Evolutionary conservation across 108 stramenopile species (phyloP).

Genomic region (Nitzschia sp.): DNA sequence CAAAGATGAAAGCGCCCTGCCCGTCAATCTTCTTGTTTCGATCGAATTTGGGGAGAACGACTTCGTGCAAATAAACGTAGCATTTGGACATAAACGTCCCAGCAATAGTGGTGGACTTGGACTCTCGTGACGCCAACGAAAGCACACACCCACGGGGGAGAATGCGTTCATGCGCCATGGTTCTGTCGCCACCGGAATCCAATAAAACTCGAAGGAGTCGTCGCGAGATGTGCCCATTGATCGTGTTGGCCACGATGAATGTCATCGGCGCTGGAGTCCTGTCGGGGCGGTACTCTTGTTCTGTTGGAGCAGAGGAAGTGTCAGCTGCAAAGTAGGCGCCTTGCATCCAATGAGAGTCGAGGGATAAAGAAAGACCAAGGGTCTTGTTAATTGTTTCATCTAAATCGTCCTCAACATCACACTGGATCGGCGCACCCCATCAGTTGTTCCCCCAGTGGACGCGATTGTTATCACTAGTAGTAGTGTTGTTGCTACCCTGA

Average conservation of each 20-base stretch:
- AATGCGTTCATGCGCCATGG: background rate
- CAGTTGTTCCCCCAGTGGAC: background rate
- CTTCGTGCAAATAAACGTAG: background rate
- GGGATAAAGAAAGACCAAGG: too few species aligned
- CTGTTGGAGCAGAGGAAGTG: background rate
- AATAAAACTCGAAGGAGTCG: background rate
- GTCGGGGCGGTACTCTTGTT: background rate
- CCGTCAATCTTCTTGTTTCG: slow-evolving; percentile 4
- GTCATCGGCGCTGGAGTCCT: slow-evolving; percentile 1
- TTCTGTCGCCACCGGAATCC: background rate
- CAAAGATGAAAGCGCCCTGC: slow-evolving; percentile 19
- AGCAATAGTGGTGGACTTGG: background rate
- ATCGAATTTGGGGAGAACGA: slow-evolving; percentile 35
- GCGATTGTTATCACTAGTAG: background rate
- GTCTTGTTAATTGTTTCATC: background rate
- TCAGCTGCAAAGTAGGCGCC: background rate
- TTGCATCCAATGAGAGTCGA: background rate
- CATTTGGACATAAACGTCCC: background rate
- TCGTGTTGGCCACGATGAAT: background rate
- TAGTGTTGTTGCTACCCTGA: too few species aligned
- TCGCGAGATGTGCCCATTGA: background rate
- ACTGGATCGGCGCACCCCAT: background rate
- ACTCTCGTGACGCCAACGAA: background rate
- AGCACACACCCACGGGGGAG: too few species aligned
- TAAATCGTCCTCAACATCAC: background rate